Base-by-base conservation (phyloP, 129 eudicot genomes). In the Tagetes patula region DNA sequence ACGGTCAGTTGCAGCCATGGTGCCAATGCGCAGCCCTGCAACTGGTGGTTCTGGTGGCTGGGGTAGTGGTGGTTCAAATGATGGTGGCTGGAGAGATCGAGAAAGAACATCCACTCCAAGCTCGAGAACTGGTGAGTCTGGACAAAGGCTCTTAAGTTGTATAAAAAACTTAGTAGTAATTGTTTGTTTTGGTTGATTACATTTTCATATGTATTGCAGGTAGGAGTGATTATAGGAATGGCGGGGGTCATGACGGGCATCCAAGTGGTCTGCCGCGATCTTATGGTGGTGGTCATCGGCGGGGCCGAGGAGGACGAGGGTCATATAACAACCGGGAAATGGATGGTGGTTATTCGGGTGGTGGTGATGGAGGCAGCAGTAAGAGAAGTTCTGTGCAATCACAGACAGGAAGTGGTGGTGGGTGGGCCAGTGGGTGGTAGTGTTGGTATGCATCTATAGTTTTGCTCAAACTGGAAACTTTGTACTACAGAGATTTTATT, bases 1-100 rank as follows among this genome's bases (percentile, higher is more conserved):
- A 40, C 87, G 90, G 47, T 88, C 96, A 3, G 96, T 88, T 81
- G 96, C 98, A 47, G 98, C 99, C 47, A 83, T 85, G 96, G 99
- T 90, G 63, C 97, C 99, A 8, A 82, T 86, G 90, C 81, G 89
- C 43, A 87, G 95, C 73, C 87, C 97, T 54, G 96, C 87, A 32
- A 27, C 84, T 53, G 94, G 91, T 37, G 91, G 87, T 45, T 81
- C 84, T 43, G 75, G 97, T 67, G 91, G 96, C 31, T 86, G 90
- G 83, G 87, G 92, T 80, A 89, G 91, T 71, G 78, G 76, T 11
- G 12, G 12, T 47, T 8, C 13, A 55, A 72, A 78, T 65, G 96
- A 81, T 30, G 78, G 87, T 69, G 87, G 85, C 62, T 80, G 83
- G 80, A 82, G 89, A 89, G 86, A 86, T 73, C 74, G 88, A 60